A percentile compares a stretch with the other conserved stretches of the same genome.
These are phyloP conservation scores for Lagenaria siceraria DNA, from an alignment of 306 rosid species.

Conservation along the genomic window DNA sequence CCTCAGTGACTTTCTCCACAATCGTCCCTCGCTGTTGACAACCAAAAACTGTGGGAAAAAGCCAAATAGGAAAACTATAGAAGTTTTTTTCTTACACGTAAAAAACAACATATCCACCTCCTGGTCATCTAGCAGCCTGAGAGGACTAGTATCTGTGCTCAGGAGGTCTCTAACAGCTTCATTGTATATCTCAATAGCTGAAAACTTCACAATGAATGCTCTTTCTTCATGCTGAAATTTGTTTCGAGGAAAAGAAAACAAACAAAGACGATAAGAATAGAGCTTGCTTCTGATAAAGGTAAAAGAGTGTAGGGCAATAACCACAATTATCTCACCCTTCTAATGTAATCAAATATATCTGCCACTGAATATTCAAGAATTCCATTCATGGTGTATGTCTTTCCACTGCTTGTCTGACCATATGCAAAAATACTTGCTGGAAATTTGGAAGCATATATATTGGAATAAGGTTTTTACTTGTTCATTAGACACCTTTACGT, in stretches of 20 bases:
- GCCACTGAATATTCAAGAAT: conserved; percentile 77
- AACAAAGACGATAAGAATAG: neutral
- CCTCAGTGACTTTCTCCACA: conserved; percentile 92
- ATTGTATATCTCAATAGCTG: conserved; percentile 96
- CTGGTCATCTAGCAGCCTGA: conserved; percentile 94
- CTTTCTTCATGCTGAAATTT: conserved; percentile 78
- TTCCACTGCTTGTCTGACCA: conserved; percentile 99
- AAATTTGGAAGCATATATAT: conserved; percentile 9
- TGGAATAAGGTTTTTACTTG: conserved; percentile 3
- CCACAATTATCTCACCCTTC: conserved; percentile 39
- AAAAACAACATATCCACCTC: conserved; percentile 43
- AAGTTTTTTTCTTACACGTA: neutral
- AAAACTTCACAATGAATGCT: conserved; percentile 81
- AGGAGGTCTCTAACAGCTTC: conserved; percentile 95
- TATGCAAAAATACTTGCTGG: conserved; percentile 96
- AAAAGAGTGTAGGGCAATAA: neutral
- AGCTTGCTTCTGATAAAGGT: neutral
- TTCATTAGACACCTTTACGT: conserved; percentile 5
- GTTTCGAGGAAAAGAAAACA: conserved; percentile 7
- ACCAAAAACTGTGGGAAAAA: conserved; percentile 9
- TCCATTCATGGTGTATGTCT: conserved; percentile 98
- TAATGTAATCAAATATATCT: conserved; percentile 78
- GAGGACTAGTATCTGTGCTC: conserved; percentile 64
- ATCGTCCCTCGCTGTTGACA: conserved; percentile 62
- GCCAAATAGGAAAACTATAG: neutral